Evolutionary conservation across 371 early-diverging fungal genomes (phyloP).

Genomic region (Mortierella sp.): DNA sequence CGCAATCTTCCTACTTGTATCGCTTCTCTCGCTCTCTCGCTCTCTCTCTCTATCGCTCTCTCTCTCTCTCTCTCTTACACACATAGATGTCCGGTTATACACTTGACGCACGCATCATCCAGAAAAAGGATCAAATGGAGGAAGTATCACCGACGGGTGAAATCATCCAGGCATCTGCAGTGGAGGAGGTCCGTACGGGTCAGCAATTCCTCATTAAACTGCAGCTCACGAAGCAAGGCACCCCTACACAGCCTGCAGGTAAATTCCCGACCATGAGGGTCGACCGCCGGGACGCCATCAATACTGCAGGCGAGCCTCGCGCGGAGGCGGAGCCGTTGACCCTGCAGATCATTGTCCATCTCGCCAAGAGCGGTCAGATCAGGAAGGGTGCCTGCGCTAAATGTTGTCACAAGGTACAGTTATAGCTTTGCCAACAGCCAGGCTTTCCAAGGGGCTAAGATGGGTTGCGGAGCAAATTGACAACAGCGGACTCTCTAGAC

Average conservation of each 20-base stretch:
- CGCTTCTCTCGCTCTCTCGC: too few relatives aligned
- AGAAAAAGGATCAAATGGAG: conserved; percentile 51
- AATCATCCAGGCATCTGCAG: conserved; percentile 12
- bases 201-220: conserved; percentile 51
- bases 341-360: conserved; percentile 39
- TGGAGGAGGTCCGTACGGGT: conserved; percentile 45
- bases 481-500: too few relatives aligned
- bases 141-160: conserved; percentile 22
- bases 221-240: conserved; percentile 22
- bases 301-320: conserved; percentile 41
- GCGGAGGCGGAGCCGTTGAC: conserved; percentile 34
- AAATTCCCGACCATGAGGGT: conserved; percentile 47
- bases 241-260: neutral
- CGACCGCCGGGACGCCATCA: conserved; percentile 47
- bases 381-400: conserved; percentile 50
- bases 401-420: conserved; percentile 48
- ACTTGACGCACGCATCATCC: conserved; percentile 48
- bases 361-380: conserved; percentile 41
- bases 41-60: too few relatives aligned
- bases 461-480: too few relatives aligned
- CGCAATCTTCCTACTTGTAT: too few relatives aligned
- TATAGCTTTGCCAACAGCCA: neutral
- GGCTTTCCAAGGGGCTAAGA: too few relatives aligned
- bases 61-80: too few relatives aligned
- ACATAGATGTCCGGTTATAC: conserved; percentile 18